Evolutionary conservation across 768 basidiomycete genomes (phyloP), one percentile per base, ranked within the genome.

Genomic region (Cantharellus cinnabarinus): DNA sequence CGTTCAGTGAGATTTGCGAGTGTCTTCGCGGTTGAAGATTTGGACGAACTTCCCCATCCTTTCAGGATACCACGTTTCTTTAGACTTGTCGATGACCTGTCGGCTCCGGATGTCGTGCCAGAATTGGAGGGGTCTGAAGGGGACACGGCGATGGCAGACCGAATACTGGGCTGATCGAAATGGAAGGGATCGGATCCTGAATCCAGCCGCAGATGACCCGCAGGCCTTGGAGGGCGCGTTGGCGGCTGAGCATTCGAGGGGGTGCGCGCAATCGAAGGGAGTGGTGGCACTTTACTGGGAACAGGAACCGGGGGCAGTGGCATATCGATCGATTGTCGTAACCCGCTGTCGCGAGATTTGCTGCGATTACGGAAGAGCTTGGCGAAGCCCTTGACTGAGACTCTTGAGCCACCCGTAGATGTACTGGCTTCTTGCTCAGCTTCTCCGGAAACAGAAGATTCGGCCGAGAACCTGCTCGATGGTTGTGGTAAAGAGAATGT

Each of bases 111-210:
- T 7, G 7, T 37, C 14, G 10, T 54, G 10, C 7, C 10, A 10
- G 10, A 37, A 37, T 48, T 48, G 44, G 44, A 48, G 10, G 44
- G 44, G 20, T 29, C 44, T 10, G 52, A 10, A 54, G 52, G 52
- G 38, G 52, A 54, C 14, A 10, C 35, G 52, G 52, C 10, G 7
- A 37, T 54, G 10, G 52, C 7, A 14, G 61, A 4, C 34, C 56
- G 61, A 41, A 50, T 39, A 15, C 53, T 51, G n/a, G 84, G 79
- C 63, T 84, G 83, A 68, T 89, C 80, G 69, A 83, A 83, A 55
- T 78, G 76, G 59, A 85, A 71, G 20, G 75, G 73, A 62, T 77
- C 77, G 48, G 75, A 61, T 38, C 68, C 65, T 2, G 68, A 62
- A 60, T 66, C 68, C 40, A 66, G 61, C 55, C 67, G 68, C 74